Evolutionary conservation across 2,329 filamentous ascomycete species (phyloP), one percentile per base, ranked within the genome.

Genomic region (Tolypocladium pustulatum): DNA sequence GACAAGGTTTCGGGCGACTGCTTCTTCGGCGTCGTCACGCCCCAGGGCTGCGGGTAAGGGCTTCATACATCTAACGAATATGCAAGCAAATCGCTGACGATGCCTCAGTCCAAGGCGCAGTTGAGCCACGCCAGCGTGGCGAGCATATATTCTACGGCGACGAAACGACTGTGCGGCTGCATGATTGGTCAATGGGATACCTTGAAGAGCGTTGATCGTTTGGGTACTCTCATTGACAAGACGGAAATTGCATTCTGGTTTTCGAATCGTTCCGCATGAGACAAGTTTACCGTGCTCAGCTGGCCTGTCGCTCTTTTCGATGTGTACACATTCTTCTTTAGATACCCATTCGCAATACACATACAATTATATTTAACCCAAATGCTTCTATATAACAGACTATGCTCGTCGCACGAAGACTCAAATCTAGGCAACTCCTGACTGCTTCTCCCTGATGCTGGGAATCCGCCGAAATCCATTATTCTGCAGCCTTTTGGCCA

Each of bases 1-100:
- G 65, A 72, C 34, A 78, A 75, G 64, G 64, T 68, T 22, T 40
- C 65, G 2, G 78, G 75, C 34, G 82, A 85, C 66, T 85, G 82
- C 67, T 80, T 76, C 64, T 82, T 78, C 64, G 82, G 82, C 38
- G 79, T 81, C 22, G 75, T 77, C 6, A 84, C 82, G 37, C 80
- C 82, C 5, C 71, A 75, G 57, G 82, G 82, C 38, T 85, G 82
- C 78, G 82, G 74, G 82, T 84, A 67, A 63, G 80, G 74, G 4
- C 1, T 12, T 3, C 22, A 2, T 13, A 12, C 20, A 1, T 27
- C 13, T 30, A 8, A 4, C 30, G 0, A 2, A 1, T 4, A n/a
- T 36, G 5, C 10, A 36, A 22, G 49, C 30, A 36, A 1, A 10
- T 36, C 20, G 30, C 49, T 53, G 30, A 53, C 8, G 4, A 22